Base-by-base conservation (phyloP, 306 rosid species). In the Coriaria nepalensis region DNA sequence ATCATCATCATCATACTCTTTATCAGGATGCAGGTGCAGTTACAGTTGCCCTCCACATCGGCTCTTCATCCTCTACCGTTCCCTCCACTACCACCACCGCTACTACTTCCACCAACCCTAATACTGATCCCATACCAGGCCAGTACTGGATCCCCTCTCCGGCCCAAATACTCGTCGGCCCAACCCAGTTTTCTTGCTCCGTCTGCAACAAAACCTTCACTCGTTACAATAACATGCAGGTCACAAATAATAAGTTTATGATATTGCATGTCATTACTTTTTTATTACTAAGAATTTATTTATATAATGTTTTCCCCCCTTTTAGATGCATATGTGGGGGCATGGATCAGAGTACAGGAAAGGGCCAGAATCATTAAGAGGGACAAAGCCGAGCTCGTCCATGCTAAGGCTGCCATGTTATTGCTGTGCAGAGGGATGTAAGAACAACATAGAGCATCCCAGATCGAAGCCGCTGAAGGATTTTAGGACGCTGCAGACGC, bases 261-360 rank as follows among this genome's bases (percentile, higher is more conserved):
- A 6, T 37, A 37, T 57, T 14, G 40, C 32, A 15, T 5, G 5
- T 11, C 13, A 7, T 1, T 7, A 0, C 12, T 52, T 45, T 52
- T 38, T 56, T 8, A 7, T 5, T 9, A 20, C 40, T 13, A 10
- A 13, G 10, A 0, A 13, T n/a, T 14, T 40, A 4, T 40, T 9
- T 10, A 8, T 6, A 5, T 40, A 33, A 10, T 15, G 42, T 39
- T 13, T 47, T 35, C 29, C 39, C 2, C 2, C 44, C 29, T 6
- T 9, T 32, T 53, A 88, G 95, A 90, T 90, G 97, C 97, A 90
- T 59, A 90, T 90, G 97, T 90, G 97, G 97, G 97, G 97, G 14
- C 97, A 90, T 56, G 97, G 97, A 0, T 84, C 95, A 37, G 83
- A 88, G 35, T 88, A 83, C 43, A 66, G 95, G 43, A 88, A 88